Evolutionary conservation across 2,329 filamentous ascomycete genomes (phyloP).

Genomic region (Colletotrichum chrysophilum): DNA sequence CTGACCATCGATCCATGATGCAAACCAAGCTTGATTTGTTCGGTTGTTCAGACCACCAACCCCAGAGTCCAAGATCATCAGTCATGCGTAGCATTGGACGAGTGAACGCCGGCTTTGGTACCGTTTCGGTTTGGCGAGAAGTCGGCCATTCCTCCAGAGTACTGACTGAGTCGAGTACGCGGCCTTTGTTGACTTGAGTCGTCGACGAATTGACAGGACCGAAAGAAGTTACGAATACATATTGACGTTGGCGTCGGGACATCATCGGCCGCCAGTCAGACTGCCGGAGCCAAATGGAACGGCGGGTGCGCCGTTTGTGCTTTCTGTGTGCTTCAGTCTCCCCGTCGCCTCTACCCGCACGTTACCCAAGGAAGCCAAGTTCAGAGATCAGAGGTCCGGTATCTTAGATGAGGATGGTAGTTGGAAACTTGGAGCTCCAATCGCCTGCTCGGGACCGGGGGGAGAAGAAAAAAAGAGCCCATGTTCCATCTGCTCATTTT

Average conservation of each 20-base stretch:
- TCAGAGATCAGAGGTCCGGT: no score
- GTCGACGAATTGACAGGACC: background rate
- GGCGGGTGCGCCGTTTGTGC: background rate
- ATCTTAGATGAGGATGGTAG: no score
- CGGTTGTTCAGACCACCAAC: background rate
- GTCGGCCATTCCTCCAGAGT: background rate
- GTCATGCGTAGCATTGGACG: background rate
- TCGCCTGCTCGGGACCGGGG: background rate
- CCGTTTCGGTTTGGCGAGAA: background rate
- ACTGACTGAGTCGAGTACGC: background rate
- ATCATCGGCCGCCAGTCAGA: background rate
- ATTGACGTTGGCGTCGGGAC: background rate
- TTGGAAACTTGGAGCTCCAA: background rate
- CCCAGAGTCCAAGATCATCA: background rate
- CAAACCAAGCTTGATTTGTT: background rate
- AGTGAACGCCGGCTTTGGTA: background rate
- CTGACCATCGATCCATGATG: background rate
- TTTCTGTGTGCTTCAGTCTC: background rate
- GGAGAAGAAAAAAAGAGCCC: background rate
- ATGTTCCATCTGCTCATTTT: slow-evolving; percentile 16
- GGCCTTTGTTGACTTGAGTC: background rate
- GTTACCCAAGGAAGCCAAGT: background rate
- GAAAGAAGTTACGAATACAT: background rate
- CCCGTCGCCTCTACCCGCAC: background rate
- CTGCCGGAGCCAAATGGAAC: background rate